These are phyloP conservation scores for Sporothrix inflata DNA, from an alignment of 2,329 filamentous ascomycete species.

Conservation along the genomic window DNA sequence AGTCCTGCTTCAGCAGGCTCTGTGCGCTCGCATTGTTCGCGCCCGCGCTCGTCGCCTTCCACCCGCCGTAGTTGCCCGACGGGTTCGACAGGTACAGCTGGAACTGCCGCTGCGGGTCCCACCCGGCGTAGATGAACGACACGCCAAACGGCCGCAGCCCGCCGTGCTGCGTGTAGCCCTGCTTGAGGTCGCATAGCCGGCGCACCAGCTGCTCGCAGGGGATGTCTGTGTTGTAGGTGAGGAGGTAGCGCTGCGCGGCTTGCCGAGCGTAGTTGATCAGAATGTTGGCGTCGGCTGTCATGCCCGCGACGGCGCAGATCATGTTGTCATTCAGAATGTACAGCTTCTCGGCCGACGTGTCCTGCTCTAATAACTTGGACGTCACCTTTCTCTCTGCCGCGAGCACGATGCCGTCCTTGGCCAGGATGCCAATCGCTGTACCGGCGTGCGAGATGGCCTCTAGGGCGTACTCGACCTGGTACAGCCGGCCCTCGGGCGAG, in stretches of 20 bases:
- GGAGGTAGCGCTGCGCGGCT: constrained; percentile 94
- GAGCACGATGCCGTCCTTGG: constrained; percentile 97
- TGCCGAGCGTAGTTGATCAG: constrained; percentile 99
- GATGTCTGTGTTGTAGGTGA: constrained; percentile 99
- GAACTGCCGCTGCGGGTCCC: constrained; percentile 94
- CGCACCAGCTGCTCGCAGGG: constrained; percentile 98
- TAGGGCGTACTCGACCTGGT: constrained; percentile 98
- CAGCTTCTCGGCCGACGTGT: constrained; percentile 99
- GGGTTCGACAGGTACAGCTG: constrained; percentile 99
- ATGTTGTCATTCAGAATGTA: constrained; percentile 99
- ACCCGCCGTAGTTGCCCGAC: constrained; percentile 97
- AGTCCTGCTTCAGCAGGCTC: constrained; percentile 97
- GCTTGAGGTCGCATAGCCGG: constrained; percentile 94
- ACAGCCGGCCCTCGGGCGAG: constrained; percentile 96
- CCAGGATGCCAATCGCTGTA: constrained; percentile 93
- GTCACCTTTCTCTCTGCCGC: constrained; percentile 98
- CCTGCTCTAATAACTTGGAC: constrained; percentile 98
- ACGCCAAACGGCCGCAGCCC: constrained; percentile 97
- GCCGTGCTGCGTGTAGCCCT: constrained; percentile 98
- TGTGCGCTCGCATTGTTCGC: constrained; percentile 98
- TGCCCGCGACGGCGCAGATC: constrained; percentile 98
- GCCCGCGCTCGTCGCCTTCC: constrained; percentile 97
- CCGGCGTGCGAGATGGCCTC: constrained; percentile 98
- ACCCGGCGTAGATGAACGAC: constrained; percentile 99
- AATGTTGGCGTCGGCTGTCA: constrained; percentile 99